Percentiles rank a stretch among this genome's conserved stretches.
Evolutionary conservation across 177 flowering plant genomes (phyloP).

Genomic region (Vitis hybrid): DNA sequence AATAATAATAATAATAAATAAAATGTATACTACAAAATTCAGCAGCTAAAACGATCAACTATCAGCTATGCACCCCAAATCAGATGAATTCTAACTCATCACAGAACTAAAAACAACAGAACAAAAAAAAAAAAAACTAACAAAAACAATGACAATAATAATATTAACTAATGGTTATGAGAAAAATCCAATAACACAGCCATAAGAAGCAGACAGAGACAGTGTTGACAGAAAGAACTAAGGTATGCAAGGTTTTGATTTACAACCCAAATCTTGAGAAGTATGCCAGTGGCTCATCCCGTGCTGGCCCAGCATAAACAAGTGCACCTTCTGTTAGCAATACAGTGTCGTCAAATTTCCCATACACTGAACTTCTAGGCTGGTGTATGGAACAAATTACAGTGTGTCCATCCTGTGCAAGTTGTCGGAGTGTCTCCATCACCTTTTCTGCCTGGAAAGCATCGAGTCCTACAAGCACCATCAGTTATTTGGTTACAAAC

Average conservation of each 20-base stretch:
- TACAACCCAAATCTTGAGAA: conserved; percentile 84
- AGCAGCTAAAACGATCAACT: background rate
- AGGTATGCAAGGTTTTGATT: conserved; percentile 28
- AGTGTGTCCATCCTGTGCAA: conserved; percentile 94
- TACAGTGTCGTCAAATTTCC: conserved; percentile 90
- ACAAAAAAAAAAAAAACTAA: background rate
- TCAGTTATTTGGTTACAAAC: background rate
- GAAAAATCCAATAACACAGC: background rate
- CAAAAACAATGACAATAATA: background rate
- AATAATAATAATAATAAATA: too few relatives aligned
- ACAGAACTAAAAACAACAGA: background rate
- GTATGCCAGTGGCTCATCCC: conserved; percentile 68
- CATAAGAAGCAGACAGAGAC: background rate
- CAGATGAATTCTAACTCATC: background rate
- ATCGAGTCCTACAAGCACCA: conserved; percentile 77
- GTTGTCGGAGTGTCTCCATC: conserved; percentile 89
- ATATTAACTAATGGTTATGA: too few relatives aligned
- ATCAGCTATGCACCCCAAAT: background rate
- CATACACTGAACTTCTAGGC: conserved; percentile 94
- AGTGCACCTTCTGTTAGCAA: conserved; percentile 82
- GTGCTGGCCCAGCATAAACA: conserved; percentile 91
- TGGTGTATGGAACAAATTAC: conserved; percentile 98
- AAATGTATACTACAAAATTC: background rate
- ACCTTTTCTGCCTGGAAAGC: conserved; percentile 99
- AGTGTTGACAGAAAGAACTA: background rate